Conservation (phyloP, 768 basidiomycete species). For the Macrocybe gigantea region DNA sequence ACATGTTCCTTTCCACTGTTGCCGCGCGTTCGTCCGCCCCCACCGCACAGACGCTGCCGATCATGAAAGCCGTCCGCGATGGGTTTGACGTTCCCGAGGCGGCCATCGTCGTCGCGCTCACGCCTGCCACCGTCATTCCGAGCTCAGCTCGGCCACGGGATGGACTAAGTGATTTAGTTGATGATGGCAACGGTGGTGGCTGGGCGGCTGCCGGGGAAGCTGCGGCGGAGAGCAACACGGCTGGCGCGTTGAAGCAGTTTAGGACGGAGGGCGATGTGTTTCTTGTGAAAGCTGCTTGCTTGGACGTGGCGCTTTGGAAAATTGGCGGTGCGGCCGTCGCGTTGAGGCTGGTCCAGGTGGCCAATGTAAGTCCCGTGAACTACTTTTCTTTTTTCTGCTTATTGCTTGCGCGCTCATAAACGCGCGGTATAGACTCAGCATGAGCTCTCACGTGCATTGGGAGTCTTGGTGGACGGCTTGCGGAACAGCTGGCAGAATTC, state of each 20-base stretch:
- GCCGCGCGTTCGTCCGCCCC: slow-evolving; percentile 23
- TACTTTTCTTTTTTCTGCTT: neutral
- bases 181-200: no score
- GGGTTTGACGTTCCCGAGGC: slow-evolving; percentile 37
- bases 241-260: slow-evolving; percentile 8
- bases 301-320: slow-evolving; percentile 77
- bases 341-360: slow-evolving; percentile 70
- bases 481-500: slow-evolving; percentile 89
- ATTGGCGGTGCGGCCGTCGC: slow-evolving; percentile 77
- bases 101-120: slow-evolving; percentile 34
- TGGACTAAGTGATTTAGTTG: neutral
- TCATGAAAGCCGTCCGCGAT: slow-evolving; percentile 47
- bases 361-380: slow-evolving; percentile 42
- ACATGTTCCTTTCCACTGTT: slow-evolving; percentile 60
- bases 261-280: slow-evolving; percentile 48
- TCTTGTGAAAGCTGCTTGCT: slow-evolving; percentile 50
- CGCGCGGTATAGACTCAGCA: slow-evolving; percentile 50
- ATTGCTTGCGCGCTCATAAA: neutral
- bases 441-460: slow-evolving; percentile 67
- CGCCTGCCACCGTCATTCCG: slow-evolving; percentile 17
- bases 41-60: slow-evolving; percentile 13
- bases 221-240: neutral
- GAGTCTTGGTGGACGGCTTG: slow-evolving; percentile 71
- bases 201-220: no score
- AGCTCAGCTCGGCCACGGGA: slow-evolving; percentile 13